These are phyloP conservation scores for Ploettnerulaceae sp. DNA, from an alignment of 2,329 filamentous ascomycete genomes.

Conservation along the genomic window DNA sequence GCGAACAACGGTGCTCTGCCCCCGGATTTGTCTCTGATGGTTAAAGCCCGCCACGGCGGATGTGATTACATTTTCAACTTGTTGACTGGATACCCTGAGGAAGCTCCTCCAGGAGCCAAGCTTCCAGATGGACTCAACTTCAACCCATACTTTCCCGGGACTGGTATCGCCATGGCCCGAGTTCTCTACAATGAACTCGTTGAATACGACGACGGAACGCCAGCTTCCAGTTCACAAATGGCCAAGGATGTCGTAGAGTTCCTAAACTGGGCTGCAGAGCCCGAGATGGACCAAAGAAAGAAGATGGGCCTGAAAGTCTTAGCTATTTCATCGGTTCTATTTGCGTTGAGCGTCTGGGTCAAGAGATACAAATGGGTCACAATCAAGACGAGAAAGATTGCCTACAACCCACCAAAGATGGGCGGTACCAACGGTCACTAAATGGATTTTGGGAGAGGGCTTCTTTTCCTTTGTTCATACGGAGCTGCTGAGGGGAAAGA, in stretches of 20 bases:
- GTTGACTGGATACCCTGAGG: constrained; percentile 95
- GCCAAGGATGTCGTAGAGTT: constrained; percentile 99
- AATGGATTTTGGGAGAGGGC: constrained; percentile 14
- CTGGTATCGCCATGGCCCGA: constrained; percentile 97
- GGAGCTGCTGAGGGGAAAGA: constrained; percentile 20
- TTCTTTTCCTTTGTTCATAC: constrained; percentile 26
- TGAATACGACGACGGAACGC: constrained; percentile 95
- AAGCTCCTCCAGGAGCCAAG: constrained; percentile 81
- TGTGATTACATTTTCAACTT: constrained; percentile 98
- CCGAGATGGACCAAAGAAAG: constrained; percentile 99
- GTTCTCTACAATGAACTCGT: constrained; percentile 96
- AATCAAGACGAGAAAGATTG: constrained; percentile 91
- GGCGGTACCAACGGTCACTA: constrained; percentile 25
- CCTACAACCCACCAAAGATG: constrained; percentile 68
- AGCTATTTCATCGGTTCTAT: constrained; percentile 70
- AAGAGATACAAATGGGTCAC: constrained; percentile 99
- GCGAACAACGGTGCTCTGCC: constrained; percentile 98
- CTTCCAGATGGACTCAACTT: constrained; percentile 94
- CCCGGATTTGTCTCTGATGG: constrained; percentile 93
- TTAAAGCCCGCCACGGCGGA: constrained; percentile 96
- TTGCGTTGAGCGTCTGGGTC: constrained; percentile 89
- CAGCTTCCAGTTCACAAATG: constrained; percentile 96
- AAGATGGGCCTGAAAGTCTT: constrained; percentile 99
- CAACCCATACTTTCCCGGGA: constrained; percentile 99
- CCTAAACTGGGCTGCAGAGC: constrained; percentile 98